Conservation (phyloP, 768 basidiomycete species). For the Dacryopinax spathularia region DNA sequence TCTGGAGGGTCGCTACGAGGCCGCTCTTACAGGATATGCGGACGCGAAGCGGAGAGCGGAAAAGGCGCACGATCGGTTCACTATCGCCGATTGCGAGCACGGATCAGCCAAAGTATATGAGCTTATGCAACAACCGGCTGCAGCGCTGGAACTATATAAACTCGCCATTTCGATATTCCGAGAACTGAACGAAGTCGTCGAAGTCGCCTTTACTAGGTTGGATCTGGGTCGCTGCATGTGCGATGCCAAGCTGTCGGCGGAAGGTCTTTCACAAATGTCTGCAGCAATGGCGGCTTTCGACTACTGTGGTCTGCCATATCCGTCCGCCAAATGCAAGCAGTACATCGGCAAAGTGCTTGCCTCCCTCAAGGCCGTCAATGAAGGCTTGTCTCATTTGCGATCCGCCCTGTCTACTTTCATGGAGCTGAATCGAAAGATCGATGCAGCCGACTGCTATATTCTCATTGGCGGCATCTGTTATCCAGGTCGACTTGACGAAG, state of each 20-base stretch:
- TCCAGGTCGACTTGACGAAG: not conserved
- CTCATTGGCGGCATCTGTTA: not conserved
- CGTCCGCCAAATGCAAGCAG: not conserved
- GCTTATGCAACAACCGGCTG: not conserved
- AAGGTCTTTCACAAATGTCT: not conserved
- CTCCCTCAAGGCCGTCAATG: not conserved
- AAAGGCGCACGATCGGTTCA: not conserved
- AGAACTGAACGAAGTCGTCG: not conserved
- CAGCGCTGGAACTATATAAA: not conserved
- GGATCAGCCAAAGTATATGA: not conserved
- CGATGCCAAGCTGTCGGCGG: not conserved
- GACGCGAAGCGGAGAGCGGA: not conserved
- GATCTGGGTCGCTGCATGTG: not conserved
- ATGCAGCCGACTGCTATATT: not conserved
- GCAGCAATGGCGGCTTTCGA: conserved; percentile 1
- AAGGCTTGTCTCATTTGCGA: not conserved
- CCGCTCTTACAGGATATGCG: not conserved
- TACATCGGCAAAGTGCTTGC: not conserved
- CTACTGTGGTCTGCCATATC: not conserved
- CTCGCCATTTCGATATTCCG: not conserved
- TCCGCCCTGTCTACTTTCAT: not conserved
- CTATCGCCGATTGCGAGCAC: not conserved
- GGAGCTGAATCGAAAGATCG: not conserved
- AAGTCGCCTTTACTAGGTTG: not conserved
- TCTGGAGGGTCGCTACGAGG: not conserved